Conservation (phyloP, 1,139 yeast genomes). For the Protomyces inundatus region DNA sequence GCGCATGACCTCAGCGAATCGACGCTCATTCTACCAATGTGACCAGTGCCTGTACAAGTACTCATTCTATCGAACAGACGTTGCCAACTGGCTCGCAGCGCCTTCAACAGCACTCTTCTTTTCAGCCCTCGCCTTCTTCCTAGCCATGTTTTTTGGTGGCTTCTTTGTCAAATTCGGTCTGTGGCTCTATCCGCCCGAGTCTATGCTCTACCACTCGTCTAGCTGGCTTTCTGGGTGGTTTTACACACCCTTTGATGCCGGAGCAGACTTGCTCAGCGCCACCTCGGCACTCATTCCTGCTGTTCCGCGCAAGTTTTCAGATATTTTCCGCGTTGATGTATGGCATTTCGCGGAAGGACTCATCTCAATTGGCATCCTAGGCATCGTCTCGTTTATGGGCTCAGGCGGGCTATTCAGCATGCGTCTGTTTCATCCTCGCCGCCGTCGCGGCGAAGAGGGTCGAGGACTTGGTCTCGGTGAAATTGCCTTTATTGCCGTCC, state of each 20-base stretch:
- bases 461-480: conserved; percentile 12
- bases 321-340: conserved; percentile 10
- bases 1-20: conserved; percentile 13
- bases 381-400: conserved; percentile 18
- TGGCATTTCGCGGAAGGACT: conserved; percentile 22
- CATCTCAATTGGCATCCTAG: conserved; percentile 17
- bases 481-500: conserved; percentile 7
- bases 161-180: conserved; percentile 22
- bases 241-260: conserved; percentile 25
- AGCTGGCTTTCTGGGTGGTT: conserved; percentile 15
- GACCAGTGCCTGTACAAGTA: conserved; percentile 24
- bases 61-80: conserved; percentile 24
- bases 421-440: conserved; percentile 14
- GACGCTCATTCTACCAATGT: conserved; percentile 20
- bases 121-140: conserved; percentile 4
- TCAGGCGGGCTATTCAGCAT: conserved; percentile 19
- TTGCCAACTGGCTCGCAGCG: conserved; percentile 13
- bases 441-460: not conserved
- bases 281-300: conserved; percentile 15
- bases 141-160: conserved; percentile 21
- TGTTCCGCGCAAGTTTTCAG: conserved; percentile 7
- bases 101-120: conserved; percentile 1
- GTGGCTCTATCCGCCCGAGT: conserved; percentile 6
- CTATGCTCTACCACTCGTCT: not conserved
- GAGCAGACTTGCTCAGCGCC: conserved; percentile 12